Conservation (phyloP, 106 monocot species). For the Alisma plantagoaquatica region DNA sequence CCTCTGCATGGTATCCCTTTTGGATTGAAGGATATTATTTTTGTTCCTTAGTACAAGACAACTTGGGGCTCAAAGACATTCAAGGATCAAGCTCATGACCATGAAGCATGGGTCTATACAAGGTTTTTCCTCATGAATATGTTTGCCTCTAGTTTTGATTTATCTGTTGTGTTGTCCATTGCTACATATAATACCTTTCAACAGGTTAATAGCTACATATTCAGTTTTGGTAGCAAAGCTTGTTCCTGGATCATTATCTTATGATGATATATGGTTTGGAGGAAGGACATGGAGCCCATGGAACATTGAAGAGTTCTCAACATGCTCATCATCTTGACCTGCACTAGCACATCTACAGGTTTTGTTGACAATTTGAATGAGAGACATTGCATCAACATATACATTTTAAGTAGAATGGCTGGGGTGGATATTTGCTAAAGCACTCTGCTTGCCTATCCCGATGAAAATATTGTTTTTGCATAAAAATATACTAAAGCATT, state of each 20-base stretch:
- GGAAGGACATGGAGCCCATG: conserved; percentile 96
- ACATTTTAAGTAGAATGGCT: too few species aligned
- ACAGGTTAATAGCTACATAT: conserved; percentile 65
- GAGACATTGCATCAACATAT: too few species aligned
- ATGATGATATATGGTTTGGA: conserved; percentile 98
- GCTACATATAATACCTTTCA: not conserved
- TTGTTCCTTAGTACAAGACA: conserved; percentile 74
- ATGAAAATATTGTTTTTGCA: too few species aligned
- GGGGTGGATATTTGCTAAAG: too few species aligned
- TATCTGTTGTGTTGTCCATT: not conserved
- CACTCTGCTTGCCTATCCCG: too few species aligned
- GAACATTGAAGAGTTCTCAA: conserved; percentile 81
- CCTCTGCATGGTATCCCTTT: conserved; percentile 97
- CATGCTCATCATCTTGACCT: conserved; percentile 94
- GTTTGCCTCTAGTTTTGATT: not conserved
- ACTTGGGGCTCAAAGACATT: conserved; percentile 93
- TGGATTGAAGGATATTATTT: conserved; percentile 84
- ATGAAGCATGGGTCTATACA: conserved; percentile 90
- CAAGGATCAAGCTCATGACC: conserved; percentile 68
- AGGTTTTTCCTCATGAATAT: conserved; percentile 26
- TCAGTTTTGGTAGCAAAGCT: conserved; percentile 84
- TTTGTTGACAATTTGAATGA: not conserved
- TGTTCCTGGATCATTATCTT: conserved; percentile 87
- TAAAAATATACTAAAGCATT: too few species aligned
- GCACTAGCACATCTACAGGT: conserved; percentile 96